Base-by-base conservation (phyloP, 2,329 filamentous ascomycete species). In the Xylariaceae sp. region DNA sequence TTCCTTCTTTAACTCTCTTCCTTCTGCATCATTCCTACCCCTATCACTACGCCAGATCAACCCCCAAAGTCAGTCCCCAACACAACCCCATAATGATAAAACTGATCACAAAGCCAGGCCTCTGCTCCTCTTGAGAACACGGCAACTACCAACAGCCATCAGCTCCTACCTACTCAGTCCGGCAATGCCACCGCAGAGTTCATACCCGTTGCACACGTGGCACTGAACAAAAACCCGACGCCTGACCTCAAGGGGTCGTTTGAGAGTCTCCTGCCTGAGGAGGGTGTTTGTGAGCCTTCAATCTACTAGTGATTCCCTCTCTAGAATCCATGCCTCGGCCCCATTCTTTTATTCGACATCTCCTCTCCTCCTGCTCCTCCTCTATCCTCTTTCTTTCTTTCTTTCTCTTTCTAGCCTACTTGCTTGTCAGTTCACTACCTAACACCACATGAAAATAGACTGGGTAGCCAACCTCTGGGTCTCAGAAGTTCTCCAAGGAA, bases 391-490 rank as follows among this genome's bases (percentile, higher is more conserved):
- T n/a, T n/a, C n/a, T n/a, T n/a, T n/a, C n/a, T n/a, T n/a, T n/a
- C n/a, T n/a, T n/a, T n/a, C n/a, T n/a, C 25, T 32, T 20, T n/a
- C 32, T 37, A 6, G 4, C 32, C 34, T 20, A n/a, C 23, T 12
- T 11, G 10, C 22, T 7, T 12, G 16, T n/a, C 27, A 3, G 8
- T 19, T 17, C 19, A 17, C 29, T 19, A 20, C 12, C 27, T 12
- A 37, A 34, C n/a, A 10, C 16, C 14, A 19, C 32, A 17, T 22
- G 17, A 23, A 19, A 8, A 12, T 22, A 48, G 37, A 42, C 27
- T 45, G 42, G 46, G 42, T 48, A 32, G 22, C 42, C 17, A 42
- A 27, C 33, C 38, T 48, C n/a, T 42, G 39, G 38, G 33, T 45
- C 37, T 38, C 46, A 6, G 12, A 20, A 6, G 34, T 21, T 3